phyloP scores from a whole-genome alignment of 2,329 filamentous ascomycete species.

The Thelonectria discophora region DNA sequence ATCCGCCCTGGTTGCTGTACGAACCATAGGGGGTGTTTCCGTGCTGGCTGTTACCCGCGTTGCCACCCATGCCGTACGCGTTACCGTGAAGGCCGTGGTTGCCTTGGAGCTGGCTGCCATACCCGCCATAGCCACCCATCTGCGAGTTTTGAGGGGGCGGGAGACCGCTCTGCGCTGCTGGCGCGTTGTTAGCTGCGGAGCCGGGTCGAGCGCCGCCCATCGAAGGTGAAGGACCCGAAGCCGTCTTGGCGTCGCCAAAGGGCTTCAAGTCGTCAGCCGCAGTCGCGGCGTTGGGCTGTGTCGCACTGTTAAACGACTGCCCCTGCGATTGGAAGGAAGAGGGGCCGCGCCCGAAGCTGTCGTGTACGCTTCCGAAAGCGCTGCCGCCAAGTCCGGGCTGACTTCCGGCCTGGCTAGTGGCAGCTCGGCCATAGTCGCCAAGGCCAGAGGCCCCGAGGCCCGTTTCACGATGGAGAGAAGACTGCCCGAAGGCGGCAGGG shows the following conservation, averaged over 20 bases:
- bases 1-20: conserved; percentile 62
- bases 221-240: conserved; percentile 65
- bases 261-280: conserved; percentile 66
- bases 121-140: conserved; percentile 64
- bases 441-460: conserved; percentile 58
- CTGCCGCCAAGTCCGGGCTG: conserved; percentile 61
- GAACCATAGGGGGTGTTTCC: conserved; percentile 62
- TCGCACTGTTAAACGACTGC: conserved; percentile 62
- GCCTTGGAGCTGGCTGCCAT: conserved; percentile 63
- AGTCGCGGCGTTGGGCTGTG: conserved; percentile 55
- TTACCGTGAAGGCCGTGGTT: conserved; percentile 61
- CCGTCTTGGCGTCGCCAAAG: conserved; percentile 64
- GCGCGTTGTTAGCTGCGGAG: conserved; percentile 64
- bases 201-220: conserved; percentile 65
- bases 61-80: conserved; percentile 64
- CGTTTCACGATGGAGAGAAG: conserved; percentile 62
- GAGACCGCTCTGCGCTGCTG: conserved; percentile 61
- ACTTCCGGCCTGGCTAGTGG: conserved; percentile 58
- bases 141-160: conserved; percentile 66
- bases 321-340: conserved; percentile 65
- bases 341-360: conserved; percentile 62
- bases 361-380: conserved; percentile 63
- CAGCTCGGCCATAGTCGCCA: conserved; percentile 63
- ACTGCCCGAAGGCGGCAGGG: conserved; percentile 64
- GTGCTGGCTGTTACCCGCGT: conserved; percentile 61